A percentile compares a stretch with the other conserved stretches of the same genome.
Conservation (phyloP, 768 basidiomycete species). For the Lactarius psammicola region DNA sequence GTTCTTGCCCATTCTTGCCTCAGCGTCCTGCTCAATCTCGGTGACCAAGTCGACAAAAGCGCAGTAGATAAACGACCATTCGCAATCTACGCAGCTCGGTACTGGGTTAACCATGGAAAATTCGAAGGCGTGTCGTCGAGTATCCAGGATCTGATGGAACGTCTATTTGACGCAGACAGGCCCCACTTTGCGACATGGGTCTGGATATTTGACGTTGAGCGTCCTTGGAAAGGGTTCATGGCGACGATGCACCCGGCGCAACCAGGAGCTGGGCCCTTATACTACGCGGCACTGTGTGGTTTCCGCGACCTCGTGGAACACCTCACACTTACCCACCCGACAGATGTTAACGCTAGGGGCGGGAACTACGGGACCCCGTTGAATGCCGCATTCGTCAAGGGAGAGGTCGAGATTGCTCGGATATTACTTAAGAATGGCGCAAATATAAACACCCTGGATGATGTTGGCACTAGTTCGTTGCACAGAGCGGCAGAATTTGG, state of each 20-base stretch:
- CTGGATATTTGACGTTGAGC: constrained; percentile 2
- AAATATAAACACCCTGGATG: background rate
- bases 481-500: background rate
- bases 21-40: background rate
- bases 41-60: background rate
- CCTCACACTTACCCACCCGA: background rate
- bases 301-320: background rate
- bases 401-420: background rate
- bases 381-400: background rate
- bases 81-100: constrained; percentile 9
- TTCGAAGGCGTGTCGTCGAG: background rate
- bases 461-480: background rate
- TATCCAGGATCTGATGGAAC: background rate
- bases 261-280: background rate
- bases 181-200: constrained; percentile 11
- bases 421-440: background rate
- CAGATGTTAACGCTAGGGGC: background rate
- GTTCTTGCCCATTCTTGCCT: background rate
- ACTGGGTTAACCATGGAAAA: constrained; percentile 10
- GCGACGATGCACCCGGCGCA: background rate
- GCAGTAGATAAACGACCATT: background rate
- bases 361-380: background rate
- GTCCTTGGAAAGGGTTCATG: background rate
- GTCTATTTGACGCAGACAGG: background rate
- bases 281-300: constrained; percentile 3